Evolutionary conservation across 1,284 basidiomycete genomes (phyloP).

Genomic region (Polyporus tsugae): DNA sequence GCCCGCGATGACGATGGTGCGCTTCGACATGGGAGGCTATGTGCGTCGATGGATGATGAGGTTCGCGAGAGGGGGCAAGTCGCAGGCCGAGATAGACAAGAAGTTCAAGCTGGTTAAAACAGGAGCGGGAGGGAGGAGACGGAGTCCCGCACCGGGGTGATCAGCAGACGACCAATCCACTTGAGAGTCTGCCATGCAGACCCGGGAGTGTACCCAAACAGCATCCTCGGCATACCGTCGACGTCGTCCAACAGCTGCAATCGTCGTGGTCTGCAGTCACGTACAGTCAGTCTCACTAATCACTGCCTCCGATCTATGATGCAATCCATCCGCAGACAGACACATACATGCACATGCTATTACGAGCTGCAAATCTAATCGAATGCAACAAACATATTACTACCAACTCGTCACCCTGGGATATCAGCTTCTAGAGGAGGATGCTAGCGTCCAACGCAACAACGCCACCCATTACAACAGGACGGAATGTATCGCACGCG

Average conservation of each 20-base stretch:
- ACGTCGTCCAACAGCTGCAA: no score
- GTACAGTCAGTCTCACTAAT: no score
- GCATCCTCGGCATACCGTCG: conserved; percentile 1
- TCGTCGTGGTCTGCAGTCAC: background rate
- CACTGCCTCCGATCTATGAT: background rate
- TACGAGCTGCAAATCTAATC: conserved; percentile 34
- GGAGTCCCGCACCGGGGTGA: conserved; percentile 10
- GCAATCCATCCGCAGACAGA: background rate
- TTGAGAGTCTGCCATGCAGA: conserved; percentile 15
- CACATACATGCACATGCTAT: conserved; percentile 18
- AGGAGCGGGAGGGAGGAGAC: background rate
- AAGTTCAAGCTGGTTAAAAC: no score
- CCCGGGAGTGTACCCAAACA: conserved; percentile 13
- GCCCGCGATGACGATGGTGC: conserved; percentile 52
- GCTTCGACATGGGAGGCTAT: conserved; percentile 34
- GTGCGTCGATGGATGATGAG: background rate
- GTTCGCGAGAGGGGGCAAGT: background rate
- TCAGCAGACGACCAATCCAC: conserved; percentile 13
- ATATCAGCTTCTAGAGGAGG: conserved; percentile 28
- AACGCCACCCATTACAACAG: background rate
- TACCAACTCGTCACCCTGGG: conserved; percentile 23
- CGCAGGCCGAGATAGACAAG: background rate
- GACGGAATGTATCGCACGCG: background rate
- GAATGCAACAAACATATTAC: conserved; percentile 34
- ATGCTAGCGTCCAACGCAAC: background rate